Conservation (phyloP, 78 protist species). For the Dictyostelium discoideum region dicty_2.7 NC_007089.4:4686001-4686500, state of each 20-base stretch:
- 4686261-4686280: slow-evolving; percentile 5
- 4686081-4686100: slow-evolving; percentile 74
- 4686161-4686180: not conserved
- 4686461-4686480: not conserved
- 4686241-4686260: slow-evolving; percentile 25
- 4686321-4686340: slow-evolving; percentile 82
- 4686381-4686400: slow-evolving; percentile 61
- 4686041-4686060: slow-evolving; percentile 2
- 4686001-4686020: slow-evolving; percentile 76
- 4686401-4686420: slow-evolving; percentile 63
- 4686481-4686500: not conserved
- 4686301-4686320: slow-evolving; percentile 28
- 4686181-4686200: not conserved
- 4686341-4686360: not conserved
- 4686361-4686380: slow-evolving; percentile 82
- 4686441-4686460: not conserved
- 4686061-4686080: slow-evolving; percentile 83
- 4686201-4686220: not conserved
- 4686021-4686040: slow-evolving; percentile 86
- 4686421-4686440: slow-evolving; percentile 26
- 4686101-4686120: not conserved
- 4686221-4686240: slow-evolving; percentile 29
- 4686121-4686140: slow-evolving; percentile 78
- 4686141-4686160: slow-evolving; percentile 60
- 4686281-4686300: slow-evolving; percentile 85